Conservation (phyloP, 352 stramenopile genomes). For the Phytophthora macrochlamydospora region DNA sequence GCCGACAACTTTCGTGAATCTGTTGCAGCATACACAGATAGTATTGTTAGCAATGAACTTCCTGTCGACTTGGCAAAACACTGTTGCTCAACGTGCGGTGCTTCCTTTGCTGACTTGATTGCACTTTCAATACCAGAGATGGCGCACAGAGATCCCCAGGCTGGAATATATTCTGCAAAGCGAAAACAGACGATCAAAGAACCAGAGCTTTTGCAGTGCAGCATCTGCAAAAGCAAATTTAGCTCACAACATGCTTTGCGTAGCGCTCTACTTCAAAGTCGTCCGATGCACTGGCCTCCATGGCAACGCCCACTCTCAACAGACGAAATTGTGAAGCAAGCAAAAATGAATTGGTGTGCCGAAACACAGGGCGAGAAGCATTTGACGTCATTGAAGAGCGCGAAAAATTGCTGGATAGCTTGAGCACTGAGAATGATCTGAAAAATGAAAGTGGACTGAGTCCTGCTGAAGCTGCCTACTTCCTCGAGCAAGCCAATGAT, state of each 20-base stretch:
- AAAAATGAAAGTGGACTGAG: neutral
- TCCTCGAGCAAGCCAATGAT: neutral
- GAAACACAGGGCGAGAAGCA: neutral
- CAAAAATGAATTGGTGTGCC: neutral
- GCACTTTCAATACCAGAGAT: neutral
- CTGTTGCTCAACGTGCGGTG: neutral
- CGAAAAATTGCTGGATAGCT: neutral
- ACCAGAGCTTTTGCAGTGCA: constrained; percentile 3
- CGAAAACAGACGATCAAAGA: neutral
- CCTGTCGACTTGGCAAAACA: neutral
- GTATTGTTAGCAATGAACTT: constrained; percentile 3
- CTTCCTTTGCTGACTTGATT: neutral
- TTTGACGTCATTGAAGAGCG: neutral
- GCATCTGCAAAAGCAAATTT: neutral
- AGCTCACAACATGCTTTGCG: constrained; percentile 13
- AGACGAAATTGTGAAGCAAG: constrained; percentile 7
- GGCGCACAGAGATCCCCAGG: neutral
- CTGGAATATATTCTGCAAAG: neutral
- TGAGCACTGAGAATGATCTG: neutral
- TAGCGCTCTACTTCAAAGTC: neutral
- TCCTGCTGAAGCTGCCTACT: neutral
- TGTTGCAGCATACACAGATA: neutral
- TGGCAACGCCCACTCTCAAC: neutral
- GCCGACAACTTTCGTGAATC: neutral
- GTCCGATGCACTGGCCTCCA: constrained; percentile 6